A percentile compares a stretch with the other conserved stretches of the same genome.
These are phyloP conservation scores for Kwoniella botswanensis DNA, from an alignment of 768 basidiomycete genomes.

Conservation along the genomic window DNA sequence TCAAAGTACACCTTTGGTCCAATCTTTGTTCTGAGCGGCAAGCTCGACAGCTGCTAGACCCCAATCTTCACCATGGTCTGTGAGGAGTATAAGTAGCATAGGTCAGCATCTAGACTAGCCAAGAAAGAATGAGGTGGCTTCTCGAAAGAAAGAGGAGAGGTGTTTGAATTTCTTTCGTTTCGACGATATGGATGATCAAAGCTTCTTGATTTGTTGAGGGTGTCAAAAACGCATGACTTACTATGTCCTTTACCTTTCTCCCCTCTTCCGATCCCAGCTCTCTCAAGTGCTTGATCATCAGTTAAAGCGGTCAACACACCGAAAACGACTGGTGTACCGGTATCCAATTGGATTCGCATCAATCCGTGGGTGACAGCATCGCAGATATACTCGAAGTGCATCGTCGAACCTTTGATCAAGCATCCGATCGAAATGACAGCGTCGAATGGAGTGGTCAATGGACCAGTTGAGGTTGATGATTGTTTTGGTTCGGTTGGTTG, in stretches of 20 bases:
- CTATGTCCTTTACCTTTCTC: slow-evolving; percentile 77
- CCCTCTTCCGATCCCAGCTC: slow-evolving; percentile 83
- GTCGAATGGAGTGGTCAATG: slow-evolving; percentile 70
- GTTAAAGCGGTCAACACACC: slow-evolving; percentile 90
- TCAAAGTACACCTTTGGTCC: slow-evolving; percentile 47
- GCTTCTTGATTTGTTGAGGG: neutral
- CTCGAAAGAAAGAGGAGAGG: no score
- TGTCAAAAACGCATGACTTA: slow-evolving; percentile 35
- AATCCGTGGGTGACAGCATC: slow-evolving; percentile 90
- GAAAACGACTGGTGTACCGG: slow-evolving; percentile 92
- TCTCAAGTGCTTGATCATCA: slow-evolving; percentile 91
- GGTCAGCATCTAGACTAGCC: slow-evolving; percentile 13
- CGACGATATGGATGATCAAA: neutral
- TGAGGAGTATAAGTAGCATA: neutral
- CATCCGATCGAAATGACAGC: slow-evolving; percentile 97
- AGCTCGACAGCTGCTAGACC: slow-evolving; percentile 89
- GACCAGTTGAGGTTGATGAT: slow-evolving; percentile 4
- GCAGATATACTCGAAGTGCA: slow-evolving; percentile 99
- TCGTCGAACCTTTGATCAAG: slow-evolving; percentile 95
- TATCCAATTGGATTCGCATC: slow-evolving; percentile 93
- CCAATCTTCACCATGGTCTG: slow-evolving; percentile 91
- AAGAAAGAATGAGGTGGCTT: neutral
- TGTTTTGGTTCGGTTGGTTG: slow-evolving; percentile 52
- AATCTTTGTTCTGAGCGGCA: slow-evolving; percentile 46
- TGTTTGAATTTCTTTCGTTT: no score